A percentile compares a stretch with the other conserved stretches of the same genome.
Conservation (phyloP, 1,284 basidiomycete genomes). For the Melampsora larici-populina region DNA sequence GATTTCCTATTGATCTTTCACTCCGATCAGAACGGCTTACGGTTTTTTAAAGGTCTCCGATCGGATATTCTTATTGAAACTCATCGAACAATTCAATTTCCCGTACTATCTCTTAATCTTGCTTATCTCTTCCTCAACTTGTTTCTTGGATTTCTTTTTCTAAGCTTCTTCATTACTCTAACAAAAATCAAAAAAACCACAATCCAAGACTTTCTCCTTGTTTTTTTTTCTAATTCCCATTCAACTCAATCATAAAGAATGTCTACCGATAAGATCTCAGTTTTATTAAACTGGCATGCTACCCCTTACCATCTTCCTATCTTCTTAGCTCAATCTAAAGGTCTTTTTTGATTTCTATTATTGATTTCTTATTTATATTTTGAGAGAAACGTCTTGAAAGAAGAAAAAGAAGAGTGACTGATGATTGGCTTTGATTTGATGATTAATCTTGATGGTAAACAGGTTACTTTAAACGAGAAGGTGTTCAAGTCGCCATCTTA, state of each 20-base stretch:
- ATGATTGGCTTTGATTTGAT: background rate
- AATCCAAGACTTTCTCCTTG: no score
- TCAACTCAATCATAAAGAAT: background rate
- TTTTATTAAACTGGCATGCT: conserved; percentile 49
- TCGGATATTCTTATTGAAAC: no score
- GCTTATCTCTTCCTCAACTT: no score
- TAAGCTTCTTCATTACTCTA: no score
- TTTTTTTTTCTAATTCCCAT: no score
- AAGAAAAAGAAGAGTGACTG: background rate
- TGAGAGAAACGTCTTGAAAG: background rate
- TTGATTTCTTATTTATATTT: background rate
- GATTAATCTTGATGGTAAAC: background rate
- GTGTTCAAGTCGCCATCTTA: conserved; percentile 55
- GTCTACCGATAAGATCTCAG: conserved; percentile 43
- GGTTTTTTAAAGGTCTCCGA: no score
- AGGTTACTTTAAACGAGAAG: conserved; percentile 52
- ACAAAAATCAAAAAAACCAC: no score
- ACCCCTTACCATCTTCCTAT: conserved; percentile 55
- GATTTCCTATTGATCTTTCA: no score
- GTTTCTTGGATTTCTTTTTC: no score
- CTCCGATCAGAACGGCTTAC: no score
- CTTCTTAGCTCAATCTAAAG: conserved; percentile 54
- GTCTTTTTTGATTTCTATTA: conserved; percentile 22
- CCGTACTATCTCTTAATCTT: no score
- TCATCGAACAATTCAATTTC: no score